These are phyloP conservation scores for Pseudomonodictys pantanalensis DNA, from an alignment of 495 filamentous ascomycete species.

Conservation along the genomic window DNA sequence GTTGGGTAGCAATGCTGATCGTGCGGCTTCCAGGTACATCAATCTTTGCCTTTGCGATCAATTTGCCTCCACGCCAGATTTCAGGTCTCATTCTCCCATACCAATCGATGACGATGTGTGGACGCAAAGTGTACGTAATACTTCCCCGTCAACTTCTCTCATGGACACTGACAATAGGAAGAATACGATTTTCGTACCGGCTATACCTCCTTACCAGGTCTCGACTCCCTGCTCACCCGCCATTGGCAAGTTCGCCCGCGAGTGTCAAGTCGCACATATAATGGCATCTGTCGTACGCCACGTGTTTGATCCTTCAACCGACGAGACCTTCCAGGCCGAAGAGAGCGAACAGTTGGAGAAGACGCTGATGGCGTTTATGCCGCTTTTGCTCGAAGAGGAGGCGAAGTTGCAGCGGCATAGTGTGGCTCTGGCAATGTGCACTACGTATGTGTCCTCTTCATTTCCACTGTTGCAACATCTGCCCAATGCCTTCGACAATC, in stretches of 20 bases:
- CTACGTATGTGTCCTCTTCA: neutral
- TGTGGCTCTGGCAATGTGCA: neutral
- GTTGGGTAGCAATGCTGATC: no score
- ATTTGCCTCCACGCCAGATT: neutral
- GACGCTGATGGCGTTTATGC: neutral
- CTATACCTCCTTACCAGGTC: neutral
- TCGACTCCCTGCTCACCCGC: neutral
- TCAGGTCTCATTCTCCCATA: neutral
- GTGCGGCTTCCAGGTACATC: no score
- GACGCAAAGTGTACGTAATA: neutral
- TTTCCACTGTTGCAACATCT: neutral
- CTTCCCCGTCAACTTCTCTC: no score
- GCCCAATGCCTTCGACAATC: no score
- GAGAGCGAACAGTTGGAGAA: neutral
- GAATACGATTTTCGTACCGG: no score
- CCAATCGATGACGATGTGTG: neutral
- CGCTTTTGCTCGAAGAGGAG: neutral
- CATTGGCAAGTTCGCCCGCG: neutral
- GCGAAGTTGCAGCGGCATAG: neutral
- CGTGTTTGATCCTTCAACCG: neutral
- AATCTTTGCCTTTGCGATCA: neutral
- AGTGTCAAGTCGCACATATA: neutral
- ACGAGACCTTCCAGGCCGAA: neutral
- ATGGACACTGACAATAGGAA: no score
- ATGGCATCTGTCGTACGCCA: neutral